Percentiles rank a stretch among this genome's conserved stretches.
phyloP scores from a whole-genome alignment of 352 stramenopile species.

The Phytopythium montanum region DNA sequence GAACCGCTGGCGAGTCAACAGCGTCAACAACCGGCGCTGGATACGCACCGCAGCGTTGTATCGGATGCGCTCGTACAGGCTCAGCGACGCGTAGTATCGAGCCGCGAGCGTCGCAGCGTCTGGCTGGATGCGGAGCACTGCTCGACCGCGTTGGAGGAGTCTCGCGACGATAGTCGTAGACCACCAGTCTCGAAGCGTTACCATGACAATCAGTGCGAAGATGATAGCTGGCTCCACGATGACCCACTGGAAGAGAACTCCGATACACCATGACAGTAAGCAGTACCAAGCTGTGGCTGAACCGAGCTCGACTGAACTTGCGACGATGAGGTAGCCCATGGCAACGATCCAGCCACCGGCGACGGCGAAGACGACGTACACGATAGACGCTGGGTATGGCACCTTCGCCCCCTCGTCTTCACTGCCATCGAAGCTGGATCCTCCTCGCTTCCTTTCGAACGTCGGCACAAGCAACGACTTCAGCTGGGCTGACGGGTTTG shows the following conservation, averaged over 20 bases:
- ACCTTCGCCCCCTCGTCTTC: conserved; percentile 21
- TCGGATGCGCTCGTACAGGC: conserved; percentile 66
- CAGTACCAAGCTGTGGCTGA: conserved; percentile 46
- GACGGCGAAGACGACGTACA: conserved; percentile 43
- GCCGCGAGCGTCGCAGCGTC: conserved; percentile 19
- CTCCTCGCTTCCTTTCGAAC: background rate
- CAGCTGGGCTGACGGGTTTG: background rate
- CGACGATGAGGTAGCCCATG: conserved; percentile 41
- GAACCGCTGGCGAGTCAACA: conserved; percentile 49
- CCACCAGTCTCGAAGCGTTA: conserved; percentile 65
- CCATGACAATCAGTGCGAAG: conserved; percentile 40
- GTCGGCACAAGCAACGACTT: conserved; percentile 6
- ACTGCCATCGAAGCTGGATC: background rate
- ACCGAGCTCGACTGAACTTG: conserved; percentile 44
- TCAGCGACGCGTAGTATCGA: conserved; percentile 44
- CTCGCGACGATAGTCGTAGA: conserved; percentile 30
- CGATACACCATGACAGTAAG: conserved; percentile 43
- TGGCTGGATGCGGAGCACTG: conserved; percentile 42
- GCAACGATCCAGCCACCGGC: conserved; percentile 34
- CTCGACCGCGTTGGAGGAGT: conserved; percentile 40
- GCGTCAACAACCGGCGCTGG: conserved; percentile 55
- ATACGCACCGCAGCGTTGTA: conserved; percentile 65
- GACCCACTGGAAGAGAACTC: conserved; percentile 37
- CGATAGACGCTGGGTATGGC: conserved; percentile 66
- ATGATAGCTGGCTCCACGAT: conserved; percentile 53